phyloP scores from a whole-genome alignment of 2,329 filamentous ascomycete species.

The Mycosphaerella sp. region DNA sequence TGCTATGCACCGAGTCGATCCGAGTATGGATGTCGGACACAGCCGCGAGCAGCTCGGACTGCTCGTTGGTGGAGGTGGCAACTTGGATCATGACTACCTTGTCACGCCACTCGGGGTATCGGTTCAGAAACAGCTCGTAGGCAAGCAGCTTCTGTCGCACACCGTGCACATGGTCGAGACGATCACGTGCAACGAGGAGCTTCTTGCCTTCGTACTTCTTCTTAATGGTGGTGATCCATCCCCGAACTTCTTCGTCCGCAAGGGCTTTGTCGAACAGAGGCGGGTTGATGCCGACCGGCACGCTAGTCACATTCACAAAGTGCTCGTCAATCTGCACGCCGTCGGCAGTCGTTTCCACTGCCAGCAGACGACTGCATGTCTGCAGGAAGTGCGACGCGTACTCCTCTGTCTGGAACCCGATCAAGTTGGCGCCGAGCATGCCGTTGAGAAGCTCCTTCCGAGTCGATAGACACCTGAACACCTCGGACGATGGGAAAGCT shows the following conservation, averaged over 20 bases:
- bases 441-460: conserved; percentile 83
- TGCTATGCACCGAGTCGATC: conserved; percentile 87
- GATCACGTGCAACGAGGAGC: conserved; percentile 87
- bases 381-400: conserved; percentile 93
- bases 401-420: conserved; percentile 90
- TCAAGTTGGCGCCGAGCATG: conserved; percentile 84
- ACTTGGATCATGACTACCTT: conserved; percentile 89
- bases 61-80: conserved; percentile 81
- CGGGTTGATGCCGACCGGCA: conserved; percentile 88
- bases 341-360: conserved; percentile 81
- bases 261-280: conserved; percentile 54
- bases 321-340: conserved; percentile 87
- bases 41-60: conserved; percentile 76
- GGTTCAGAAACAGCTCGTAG: conserved; percentile 89
- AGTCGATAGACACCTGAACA: conserved; percentile 84
- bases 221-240: conserved; percentile 73
- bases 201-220: conserved; percentile 83
- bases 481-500: conserved; percentile 91
- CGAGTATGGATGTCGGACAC: conserved; percentile 91
- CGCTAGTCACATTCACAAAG: conserved; percentile 79
- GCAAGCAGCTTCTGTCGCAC: conserved; percentile 89
- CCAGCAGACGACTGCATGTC: conserved; percentile 84
- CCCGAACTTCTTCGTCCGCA: conserved; percentile 62
- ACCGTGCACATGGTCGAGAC: conserved; percentile 86
- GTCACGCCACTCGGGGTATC: conserved; percentile 83